These are phyloP conservation scores for Cyclocybe cylindracea DNA, from an alignment of 768 basidiomycete genomes.

Conservation along the genomic window DNA sequence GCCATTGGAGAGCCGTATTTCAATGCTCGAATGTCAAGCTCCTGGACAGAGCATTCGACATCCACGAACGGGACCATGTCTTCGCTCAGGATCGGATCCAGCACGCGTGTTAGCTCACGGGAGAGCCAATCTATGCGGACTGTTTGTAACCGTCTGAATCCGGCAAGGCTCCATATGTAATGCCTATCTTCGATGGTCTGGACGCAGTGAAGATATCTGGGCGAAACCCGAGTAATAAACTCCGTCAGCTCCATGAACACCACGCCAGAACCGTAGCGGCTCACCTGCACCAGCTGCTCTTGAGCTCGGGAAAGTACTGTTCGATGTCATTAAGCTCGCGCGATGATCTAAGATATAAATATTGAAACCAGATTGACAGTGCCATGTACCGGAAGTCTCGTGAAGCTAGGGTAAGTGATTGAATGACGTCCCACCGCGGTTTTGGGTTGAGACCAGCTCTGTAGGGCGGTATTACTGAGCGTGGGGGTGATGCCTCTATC, in stretches of 20 bases:
- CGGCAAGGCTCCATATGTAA: constrained; percentile 25
- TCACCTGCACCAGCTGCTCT: constrained; percentile 21
- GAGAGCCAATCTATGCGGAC: constrained; percentile 32
- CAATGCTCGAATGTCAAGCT: constrained; percentile 31
- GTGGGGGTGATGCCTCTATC: constrained; percentile 10
- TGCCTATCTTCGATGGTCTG: constrained; percentile 14
- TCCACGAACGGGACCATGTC: constrained; percentile 24
- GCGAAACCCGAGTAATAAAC: background rate
- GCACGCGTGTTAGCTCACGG: constrained; percentile 1
- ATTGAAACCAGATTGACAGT: constrained; percentile 34
- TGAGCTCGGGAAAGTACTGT: constrained; percentile 25
- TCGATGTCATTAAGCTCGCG: constrained; percentile 22
- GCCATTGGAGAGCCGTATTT: constrained; percentile 32
- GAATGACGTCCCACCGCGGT: constrained; percentile 26
- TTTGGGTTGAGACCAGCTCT: constrained; percentile 21
- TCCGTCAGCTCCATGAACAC: background rate
- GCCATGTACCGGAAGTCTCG: constrained; percentile 26
- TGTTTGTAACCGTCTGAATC: constrained; percentile 17
- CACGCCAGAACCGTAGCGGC: background rate
- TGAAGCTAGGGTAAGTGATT: constrained; percentile 29
- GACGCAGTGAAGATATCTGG: constrained; percentile 33
- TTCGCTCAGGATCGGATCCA: constrained; percentile 10
- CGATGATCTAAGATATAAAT: constrained; percentile 23
- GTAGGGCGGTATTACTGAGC: constrained; percentile 1
- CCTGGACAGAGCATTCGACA: constrained; percentile 21